phyloP scores from a whole-genome alignment of 352 stramenopile species.

The Pythium rhizo-oryzae region DNA sequence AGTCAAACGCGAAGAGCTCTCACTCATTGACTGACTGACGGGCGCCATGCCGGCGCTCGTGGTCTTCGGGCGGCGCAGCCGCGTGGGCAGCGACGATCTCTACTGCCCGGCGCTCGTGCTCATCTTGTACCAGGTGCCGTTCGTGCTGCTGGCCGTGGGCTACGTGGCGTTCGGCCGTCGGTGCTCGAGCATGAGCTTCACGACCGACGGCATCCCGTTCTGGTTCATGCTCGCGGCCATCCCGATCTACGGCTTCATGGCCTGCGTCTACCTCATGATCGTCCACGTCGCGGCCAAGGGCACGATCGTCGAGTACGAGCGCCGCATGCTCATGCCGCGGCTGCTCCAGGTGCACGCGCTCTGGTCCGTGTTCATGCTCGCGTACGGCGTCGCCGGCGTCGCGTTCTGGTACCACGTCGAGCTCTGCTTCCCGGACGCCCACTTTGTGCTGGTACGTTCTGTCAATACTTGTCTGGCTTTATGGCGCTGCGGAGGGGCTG shows the following conservation, averaged over 20 bases:
- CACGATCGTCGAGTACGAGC: slow-evolving; percentile 87
- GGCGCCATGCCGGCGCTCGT: slow-evolving; percentile 77
- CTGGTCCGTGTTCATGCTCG: slow-evolving; percentile 72
- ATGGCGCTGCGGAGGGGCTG: neutral
- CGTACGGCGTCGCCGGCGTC: slow-evolving; percentile 59
- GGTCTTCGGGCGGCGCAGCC: slow-evolving; percentile 79
- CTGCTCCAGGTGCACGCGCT: slow-evolving; percentile 78
- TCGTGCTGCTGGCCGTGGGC: slow-evolving; percentile 59
- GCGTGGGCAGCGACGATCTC: slow-evolving; percentile 85
- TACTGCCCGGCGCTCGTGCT: slow-evolving; percentile 83
- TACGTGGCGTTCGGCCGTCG: slow-evolving; percentile 66
- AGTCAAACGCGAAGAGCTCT: neutral
- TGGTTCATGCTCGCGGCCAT: slow-evolving; percentile 77
- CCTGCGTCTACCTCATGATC: slow-evolving; percentile 86
- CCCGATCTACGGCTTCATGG: slow-evolving; percentile 77
- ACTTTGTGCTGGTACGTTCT: slow-evolving; percentile 70
- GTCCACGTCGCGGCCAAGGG: slow-evolving; percentile 83
- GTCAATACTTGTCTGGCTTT: neutral
- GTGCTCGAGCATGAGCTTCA: slow-evolving; percentile 67
- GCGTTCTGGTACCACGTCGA: slow-evolving; percentile 69
- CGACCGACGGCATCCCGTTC: slow-evolving; percentile 65
- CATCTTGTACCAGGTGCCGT: slow-evolving; percentile 75
- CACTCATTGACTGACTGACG: neutral
- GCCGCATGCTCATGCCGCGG: slow-evolving; percentile 83
- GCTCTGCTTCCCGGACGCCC: slow-evolving; percentile 72